Evolutionary conservation across 805 yeast species (phyloP).

Genomic region (Saccharomycopsis fermentans): DNA sequence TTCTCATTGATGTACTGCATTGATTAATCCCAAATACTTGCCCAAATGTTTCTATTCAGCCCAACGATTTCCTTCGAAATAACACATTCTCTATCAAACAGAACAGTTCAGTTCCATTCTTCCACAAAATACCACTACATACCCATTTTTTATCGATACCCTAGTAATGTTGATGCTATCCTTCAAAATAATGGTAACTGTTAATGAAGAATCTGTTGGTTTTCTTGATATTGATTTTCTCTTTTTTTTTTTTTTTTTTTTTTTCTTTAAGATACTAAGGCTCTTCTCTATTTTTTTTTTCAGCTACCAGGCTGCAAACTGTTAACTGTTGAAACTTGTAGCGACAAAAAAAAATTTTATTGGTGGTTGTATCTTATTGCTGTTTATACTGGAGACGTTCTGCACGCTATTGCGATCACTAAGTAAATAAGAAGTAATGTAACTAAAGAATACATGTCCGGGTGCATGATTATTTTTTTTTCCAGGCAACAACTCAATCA

Average conservation of each 20-base stretch:
- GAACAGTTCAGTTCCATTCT: neutral
- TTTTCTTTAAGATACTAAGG: neutral
- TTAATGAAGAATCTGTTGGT: neutral
- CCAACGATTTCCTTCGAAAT: neutral
- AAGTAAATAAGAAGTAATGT: too few species aligned
- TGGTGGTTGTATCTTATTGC: too few species aligned
- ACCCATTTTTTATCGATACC: conserved; percentile 20
- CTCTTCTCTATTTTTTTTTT: neutral
- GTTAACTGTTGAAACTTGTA: neutral
- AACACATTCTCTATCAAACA: neutral
- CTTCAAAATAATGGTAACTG: neutral
- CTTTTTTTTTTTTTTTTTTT: conserved; percentile 2
- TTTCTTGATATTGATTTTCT: conserved; percentile 3
- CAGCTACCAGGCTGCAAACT: neutral
- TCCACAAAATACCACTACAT: conserved; percentile 11
- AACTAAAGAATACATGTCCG: too few species aligned
- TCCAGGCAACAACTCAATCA: too few species aligned
- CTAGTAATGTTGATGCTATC: conserved; percentile 4
- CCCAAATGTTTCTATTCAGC: too few species aligned
- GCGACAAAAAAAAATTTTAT: too few species aligned
- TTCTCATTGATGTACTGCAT: too few species aligned
- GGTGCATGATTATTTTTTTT: too few species aligned
- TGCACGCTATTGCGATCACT: too few species aligned
- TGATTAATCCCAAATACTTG: too few species aligned
- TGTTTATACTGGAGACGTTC: too few species aligned